phyloP scores from a whole-genome alignment of 768 basidiomycete species.

The Russula compacta region DNA sequence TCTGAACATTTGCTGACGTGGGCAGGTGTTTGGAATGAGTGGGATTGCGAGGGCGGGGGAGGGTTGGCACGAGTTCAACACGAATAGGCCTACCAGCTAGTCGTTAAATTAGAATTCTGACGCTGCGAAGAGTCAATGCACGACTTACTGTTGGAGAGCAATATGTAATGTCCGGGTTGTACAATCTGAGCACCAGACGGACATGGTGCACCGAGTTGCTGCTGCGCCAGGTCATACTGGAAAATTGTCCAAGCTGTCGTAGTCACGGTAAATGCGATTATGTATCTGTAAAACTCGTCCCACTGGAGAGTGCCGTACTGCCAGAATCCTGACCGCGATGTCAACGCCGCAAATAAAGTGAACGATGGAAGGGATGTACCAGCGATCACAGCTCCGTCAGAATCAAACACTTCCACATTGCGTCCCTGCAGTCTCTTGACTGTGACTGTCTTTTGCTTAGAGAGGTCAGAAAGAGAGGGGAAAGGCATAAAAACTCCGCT shows the following conservation, averaged over 20 bases:
- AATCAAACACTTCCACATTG: not conserved
- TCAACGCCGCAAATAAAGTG: too few relatives aligned
- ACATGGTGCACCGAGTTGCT: not conserved
- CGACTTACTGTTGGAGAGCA: not conserved
- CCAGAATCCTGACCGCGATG: slow-evolving; percentile 1
- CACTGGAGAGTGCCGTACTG: not conserved
- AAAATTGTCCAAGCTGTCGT: not conserved
- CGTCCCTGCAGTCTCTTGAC: not conserved
- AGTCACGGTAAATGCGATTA: not conserved
- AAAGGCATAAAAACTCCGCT: slow-evolving; percentile 52
- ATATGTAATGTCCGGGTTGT: not conserved
- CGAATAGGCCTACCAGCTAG: not conserved
- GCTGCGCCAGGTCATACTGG: not conserved
- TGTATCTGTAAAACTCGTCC: not conserved
- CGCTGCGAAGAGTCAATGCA: not conserved
- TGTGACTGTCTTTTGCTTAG: slow-evolving; percentile 25
- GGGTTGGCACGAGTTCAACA: not conserved
- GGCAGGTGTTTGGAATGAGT: not conserved
- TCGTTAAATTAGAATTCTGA: not conserved
- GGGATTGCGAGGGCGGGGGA: not conserved
- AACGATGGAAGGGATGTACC: not conserved
- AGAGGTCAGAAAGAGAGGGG: slow-evolving; percentile 68
- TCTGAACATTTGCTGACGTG: not conserved
- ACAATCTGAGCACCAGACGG: not conserved
- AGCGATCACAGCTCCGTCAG: not conserved